Evolutionary conservation across 495 filamentous ascomycete genomes (phyloP).

Genomic region (Podospora pseudocomata): DNA sequence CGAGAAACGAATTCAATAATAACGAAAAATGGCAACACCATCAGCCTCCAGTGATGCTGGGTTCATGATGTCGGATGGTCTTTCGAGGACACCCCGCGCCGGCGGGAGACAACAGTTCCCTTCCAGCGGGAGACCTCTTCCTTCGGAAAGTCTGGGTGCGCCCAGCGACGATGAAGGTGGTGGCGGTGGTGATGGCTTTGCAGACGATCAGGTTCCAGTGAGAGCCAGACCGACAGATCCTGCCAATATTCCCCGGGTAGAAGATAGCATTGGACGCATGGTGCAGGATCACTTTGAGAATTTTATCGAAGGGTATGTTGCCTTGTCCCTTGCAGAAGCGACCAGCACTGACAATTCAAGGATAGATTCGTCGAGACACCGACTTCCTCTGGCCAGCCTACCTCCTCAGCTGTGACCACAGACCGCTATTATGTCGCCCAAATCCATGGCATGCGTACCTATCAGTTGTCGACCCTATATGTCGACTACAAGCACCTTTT

Average conservation of each 20-base stretch:
- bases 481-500: slow-evolving; percentile 91
- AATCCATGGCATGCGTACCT: slow-evolving; percentile 82
- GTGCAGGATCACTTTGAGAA: slow-evolving; percentile 82
- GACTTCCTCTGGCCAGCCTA: slow-evolving; percentile 64
- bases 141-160: slow-evolving; percentile 62
- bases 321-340: not conserved
- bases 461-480: slow-evolving; percentile 91
- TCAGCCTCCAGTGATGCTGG: slow-evolving; percentile 46
- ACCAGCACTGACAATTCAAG: slow-evolving; percentile 34
- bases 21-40: slow-evolving; percentile 30
- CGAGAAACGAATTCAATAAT: slow-evolving; percentile 1
- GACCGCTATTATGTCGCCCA: slow-evolving; percentile 97
- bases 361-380: slow-evolving; percentile 66
- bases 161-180: slow-evolving; percentile 60
- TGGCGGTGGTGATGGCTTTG: slow-evolving; percentile 56
- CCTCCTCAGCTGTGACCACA: slow-evolving; percentile 69
- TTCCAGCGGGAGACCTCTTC: slow-evolving; percentile 54
- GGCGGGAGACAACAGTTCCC: slow-evolving; percentile 29
- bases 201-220: slow-evolving; percentile 52
- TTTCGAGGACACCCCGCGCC: slow-evolving; percentile 37
- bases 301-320: slow-evolving; percentile 75
- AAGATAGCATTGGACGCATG: slow-evolving; percentile 80
- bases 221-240: slow-evolving; percentile 58
- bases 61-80: slow-evolving; percentile 43
- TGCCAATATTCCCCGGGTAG: slow-evolving; percentile 69